These are phyloP conservation scores for Neurospora sp. DNA, from an alignment of 2,329 filamentous ascomycete genomes.

Conservation along the genomic window DNA sequence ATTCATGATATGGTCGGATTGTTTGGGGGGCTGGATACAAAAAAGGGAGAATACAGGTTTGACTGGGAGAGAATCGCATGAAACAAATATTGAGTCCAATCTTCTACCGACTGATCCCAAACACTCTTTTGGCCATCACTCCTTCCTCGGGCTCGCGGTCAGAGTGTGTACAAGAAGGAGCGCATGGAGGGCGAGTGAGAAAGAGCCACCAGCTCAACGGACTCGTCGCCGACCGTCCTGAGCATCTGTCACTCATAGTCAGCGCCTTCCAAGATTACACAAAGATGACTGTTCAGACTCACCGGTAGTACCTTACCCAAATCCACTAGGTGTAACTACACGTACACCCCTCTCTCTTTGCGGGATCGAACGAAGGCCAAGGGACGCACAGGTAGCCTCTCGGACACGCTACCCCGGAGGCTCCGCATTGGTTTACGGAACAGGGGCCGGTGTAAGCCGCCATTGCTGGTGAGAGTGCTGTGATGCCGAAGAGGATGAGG, in stretches of 20 bases:
- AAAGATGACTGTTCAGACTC: neutral
- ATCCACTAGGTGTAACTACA: conserved; percentile 10
- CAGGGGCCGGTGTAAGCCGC: conserved; percentile 17
- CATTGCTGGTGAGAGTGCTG: conserved; percentile 1
- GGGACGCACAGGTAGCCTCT: conserved; percentile 16
- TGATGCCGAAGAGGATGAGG: conserved; percentile 3
- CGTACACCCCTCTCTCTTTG: conserved; percentile 13
- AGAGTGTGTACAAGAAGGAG: neutral
- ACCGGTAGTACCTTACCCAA: neutral
- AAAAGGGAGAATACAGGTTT: neutral
- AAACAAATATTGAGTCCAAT: neutral
- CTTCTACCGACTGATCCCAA: neutral
- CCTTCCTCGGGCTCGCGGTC: neutral
- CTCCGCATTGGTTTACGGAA: conserved; percentile 10
- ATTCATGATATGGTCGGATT: neutral
- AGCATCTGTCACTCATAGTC: neutral
- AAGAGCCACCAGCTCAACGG: neutral
- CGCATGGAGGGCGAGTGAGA: neutral
- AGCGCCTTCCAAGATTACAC: neutral
- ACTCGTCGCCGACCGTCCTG: neutral
- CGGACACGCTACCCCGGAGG: conserved; percentile 8
- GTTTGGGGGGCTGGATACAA: neutral
- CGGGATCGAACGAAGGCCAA: conserved; percentile 12
- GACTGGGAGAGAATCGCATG: neutral
- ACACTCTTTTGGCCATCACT: neutral